Evolutionary conservation across 1,284 basidiomycete genomes (phyloP).

Genomic region (Boletellus deceptivus): DNA sequence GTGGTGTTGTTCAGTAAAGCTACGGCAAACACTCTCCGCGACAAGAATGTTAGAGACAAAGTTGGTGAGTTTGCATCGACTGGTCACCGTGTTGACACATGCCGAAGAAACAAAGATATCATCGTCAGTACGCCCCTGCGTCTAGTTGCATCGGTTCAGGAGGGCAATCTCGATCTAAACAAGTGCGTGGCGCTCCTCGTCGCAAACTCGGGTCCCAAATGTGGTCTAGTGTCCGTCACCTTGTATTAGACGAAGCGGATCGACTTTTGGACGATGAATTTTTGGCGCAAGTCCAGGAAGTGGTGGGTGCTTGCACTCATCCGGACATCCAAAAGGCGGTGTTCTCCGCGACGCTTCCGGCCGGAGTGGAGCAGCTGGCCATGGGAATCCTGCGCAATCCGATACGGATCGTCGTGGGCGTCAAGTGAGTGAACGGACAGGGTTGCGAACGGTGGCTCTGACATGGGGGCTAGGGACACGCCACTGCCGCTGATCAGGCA

Average conservation of each 20-base stretch:
- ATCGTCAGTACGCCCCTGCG: slow-evolving; percentile 82
- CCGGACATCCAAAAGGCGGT: slow-evolving; percentile 80
- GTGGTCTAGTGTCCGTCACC: slow-evolving; percentile 65
- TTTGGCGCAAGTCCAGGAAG: slow-evolving; percentile 84
- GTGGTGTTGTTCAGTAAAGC: slow-evolving; percentile 84
- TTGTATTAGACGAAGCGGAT: slow-evolving; percentile 91
- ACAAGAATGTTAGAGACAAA: slow-evolving; percentile 69
- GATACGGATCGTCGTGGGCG: slow-evolving; percentile 88
- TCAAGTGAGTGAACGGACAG: slow-evolving; percentile 60
- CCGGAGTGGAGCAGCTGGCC: slow-evolving; percentile 84
- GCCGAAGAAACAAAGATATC: slow-evolving; percentile 51
- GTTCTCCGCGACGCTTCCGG: slow-evolving; percentile 93
- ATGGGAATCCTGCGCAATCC: slow-evolving; percentile 82
- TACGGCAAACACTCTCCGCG: slow-evolving; percentile 68
- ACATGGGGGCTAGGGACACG: slow-evolving; percentile 69
- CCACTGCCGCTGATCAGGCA: slow-evolving; percentile 82
- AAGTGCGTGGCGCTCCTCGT: slow-evolving; percentile 51
- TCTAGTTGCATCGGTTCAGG: slow-evolving; percentile 71
- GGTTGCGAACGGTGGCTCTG: slow-evolving; percentile 3
- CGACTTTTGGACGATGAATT: slow-evolving; percentile 90
- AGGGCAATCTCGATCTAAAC: slow-evolving; percentile 62
- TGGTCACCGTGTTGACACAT: not conserved
- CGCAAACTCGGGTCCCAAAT: not conserved
- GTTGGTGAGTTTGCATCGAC: slow-evolving; percentile 51
- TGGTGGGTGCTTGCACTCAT: slow-evolving; percentile 80